Conservation (phyloP, 2,329 filamentous ascomycete genomes). For the Colletotrichum sp. region DNA sequence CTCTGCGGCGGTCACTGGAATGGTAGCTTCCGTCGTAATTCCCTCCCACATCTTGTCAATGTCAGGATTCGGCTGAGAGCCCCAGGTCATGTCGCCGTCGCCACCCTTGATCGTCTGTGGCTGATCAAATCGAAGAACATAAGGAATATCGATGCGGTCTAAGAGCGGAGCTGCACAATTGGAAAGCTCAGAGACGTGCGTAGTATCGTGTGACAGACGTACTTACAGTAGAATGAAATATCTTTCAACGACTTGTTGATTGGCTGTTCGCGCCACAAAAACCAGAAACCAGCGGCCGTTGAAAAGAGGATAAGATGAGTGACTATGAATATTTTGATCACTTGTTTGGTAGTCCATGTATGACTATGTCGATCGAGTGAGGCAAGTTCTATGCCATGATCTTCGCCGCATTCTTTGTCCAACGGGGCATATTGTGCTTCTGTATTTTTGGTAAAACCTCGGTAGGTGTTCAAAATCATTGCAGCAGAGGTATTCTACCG, state of each 20-base stretch:
- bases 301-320: background rate
- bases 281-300: background rate
- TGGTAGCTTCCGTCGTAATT: background rate
- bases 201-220: no score
- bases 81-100: background rate
- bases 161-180: background rate
- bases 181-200: background rate
- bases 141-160: background rate
- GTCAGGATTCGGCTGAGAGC: background rate
- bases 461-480: background rate
- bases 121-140: background rate
- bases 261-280: background rate
- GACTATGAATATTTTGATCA: background rate
- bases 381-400: background rate
- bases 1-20: background rate
- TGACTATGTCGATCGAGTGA: background rate
- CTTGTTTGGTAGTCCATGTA: background rate
- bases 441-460: background rate
- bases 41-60: conserved; percentile 5
- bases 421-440: background rate
- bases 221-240: background rate
- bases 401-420: background rate
- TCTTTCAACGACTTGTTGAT: background rate
- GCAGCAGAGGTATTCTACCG: background rate
- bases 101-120: background rate